These are phyloP conservation scores for Pterocarpus macrocarpus DNA, from an alignment of 306 rosid species.

Conservation along the genomic window DNA sequence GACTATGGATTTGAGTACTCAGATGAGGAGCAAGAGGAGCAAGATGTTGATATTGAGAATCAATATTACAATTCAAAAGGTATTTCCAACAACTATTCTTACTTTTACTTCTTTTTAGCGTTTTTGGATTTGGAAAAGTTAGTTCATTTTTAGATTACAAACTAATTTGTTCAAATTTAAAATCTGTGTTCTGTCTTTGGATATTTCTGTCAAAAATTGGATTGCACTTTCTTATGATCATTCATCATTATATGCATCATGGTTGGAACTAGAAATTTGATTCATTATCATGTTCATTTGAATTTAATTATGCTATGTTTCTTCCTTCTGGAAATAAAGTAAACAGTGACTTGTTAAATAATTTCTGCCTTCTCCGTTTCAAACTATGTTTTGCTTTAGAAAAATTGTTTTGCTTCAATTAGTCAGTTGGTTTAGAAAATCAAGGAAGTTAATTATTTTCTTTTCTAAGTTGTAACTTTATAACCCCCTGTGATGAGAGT, in stretches of 20 bases:
- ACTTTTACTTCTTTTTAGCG: slow-evolving; percentile 8
- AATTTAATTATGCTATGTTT: slow-evolving; percentile 34
- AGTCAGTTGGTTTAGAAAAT: background rate
- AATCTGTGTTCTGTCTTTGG: slow-evolving; percentile 16
- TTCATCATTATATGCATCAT: slow-evolving; percentile 33
- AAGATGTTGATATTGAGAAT: slow-evolving; percentile 98
- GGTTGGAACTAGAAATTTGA: slow-evolving; percentile 15
- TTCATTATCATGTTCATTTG: slow-evolving; percentile 7
- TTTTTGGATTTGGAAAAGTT: slow-evolving; percentile 23
- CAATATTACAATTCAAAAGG: slow-evolving; percentile 97
- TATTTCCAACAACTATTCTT: slow-evolving; percentile 39
- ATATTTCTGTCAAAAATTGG: slow-evolving; percentile 2
- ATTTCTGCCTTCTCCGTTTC: background rate
- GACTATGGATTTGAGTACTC: slow-evolving; percentile 98
- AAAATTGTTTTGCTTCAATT: background rate
- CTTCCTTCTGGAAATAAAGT: slow-evolving; percentile 33
- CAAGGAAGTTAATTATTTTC: background rate
- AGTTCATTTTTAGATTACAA: slow-evolving; percentile 22
- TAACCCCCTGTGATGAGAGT: background rate
- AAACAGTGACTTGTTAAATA: background rate
- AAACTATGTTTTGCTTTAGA: background rate
- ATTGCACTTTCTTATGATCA: slow-evolving; percentile 10
- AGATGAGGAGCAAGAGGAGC: slow-evolving; percentile 99
- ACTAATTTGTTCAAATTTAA: slow-evolving; percentile 33
- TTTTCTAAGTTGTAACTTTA: background rate